Conservation (phyloP, 2,329 filamentous ascomycete species). For the Fusarium sp. region DNA sequence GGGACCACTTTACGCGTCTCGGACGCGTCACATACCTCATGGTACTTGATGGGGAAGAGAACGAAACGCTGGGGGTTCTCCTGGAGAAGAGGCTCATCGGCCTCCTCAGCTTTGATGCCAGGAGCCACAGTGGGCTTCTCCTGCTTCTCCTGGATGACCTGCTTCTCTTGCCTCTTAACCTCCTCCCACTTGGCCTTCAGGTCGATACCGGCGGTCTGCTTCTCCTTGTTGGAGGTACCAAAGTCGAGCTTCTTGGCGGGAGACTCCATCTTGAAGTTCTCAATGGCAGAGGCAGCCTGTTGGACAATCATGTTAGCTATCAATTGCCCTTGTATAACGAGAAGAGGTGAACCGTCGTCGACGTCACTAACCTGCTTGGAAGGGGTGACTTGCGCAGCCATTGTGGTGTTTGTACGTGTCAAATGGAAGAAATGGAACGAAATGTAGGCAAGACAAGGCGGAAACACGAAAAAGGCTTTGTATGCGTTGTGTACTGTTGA, state of each 20-base stretch:
- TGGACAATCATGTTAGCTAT: constrained; percentile 48
- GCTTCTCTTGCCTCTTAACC: constrained; percentile 51
- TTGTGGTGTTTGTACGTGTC: constrained; percentile 56
- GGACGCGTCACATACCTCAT: constrained; percentile 82
- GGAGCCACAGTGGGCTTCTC: constrained; percentile 48
- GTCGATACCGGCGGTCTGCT: constrained; percentile 69
- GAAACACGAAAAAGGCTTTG: constrained; percentile 28
- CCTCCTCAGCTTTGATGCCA: constrained; percentile 75
- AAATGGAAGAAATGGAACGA: not conserved
- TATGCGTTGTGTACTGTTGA: constrained; percentile 36
- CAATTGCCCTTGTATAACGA: not conserved
- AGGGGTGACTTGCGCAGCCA: constrained; percentile 79
- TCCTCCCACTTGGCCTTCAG: constrained; percentile 70
- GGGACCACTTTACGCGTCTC: constrained; percentile 76
- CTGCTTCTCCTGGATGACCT: constrained; percentile 43
- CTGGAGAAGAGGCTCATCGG: constrained; percentile 89
- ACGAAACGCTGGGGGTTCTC: constrained; percentile 98
- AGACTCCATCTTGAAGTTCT: constrained; percentile 92
- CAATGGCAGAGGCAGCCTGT: constrained; percentile 87
- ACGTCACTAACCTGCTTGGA: constrained; percentile 67
- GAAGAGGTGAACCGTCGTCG: constrained; percentile 21
- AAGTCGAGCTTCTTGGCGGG: constrained; percentile 93
- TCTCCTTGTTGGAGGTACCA: constrained; percentile 82
- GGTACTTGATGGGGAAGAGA: constrained; percentile 98
- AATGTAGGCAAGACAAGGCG: constrained; percentile 20